Evolutionary conservation across 805 yeast species (phyloP), one percentile per base, ranked within the genome.

Genomic region (Starmerella lactis-condensi): DNA sequence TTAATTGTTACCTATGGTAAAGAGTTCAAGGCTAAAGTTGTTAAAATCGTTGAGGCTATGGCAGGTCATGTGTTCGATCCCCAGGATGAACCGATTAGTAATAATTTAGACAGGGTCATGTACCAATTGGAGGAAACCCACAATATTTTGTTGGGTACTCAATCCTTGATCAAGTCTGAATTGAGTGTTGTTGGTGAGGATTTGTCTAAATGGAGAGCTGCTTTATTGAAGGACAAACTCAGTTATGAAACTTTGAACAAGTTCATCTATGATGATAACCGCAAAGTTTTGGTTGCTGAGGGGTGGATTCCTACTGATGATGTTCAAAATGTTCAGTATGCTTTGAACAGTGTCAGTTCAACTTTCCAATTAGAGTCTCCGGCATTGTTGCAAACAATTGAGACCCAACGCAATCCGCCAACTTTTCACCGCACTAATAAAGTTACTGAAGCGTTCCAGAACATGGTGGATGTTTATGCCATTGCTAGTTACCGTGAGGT

Each of bases 221-320:
- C 64, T 15, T 57, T 73, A 19, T 70, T 69, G 35, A 69, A 81
- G 51, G 99, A 89, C 53, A 78, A 78, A 50, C 74, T 81, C 10
- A 72, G 83, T 11, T 82, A 75, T 53, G 63, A 73, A 21, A 66
- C 81, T 1, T 61, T 89, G 60, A 81, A 81, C 54, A 61, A 67
- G 46, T 71, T 81, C 52, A 79, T 77, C 48, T 75, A 73, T 52
- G 91, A 77, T 48, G 78, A 69, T 41, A 60, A 74, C n/a, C 71
- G 93, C 56, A 70, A 76, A 52, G 77, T 93, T 22, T 61, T 89
- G 38, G 68, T 85, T 29, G 93, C 91, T 14, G 96, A 91, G 60
- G 98, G 96, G 20, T 89, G 99, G 99, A 61, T 79, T 14, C 96
- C 99, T 24, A 64, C 72, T 14, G 70, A 68, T 39, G 93, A 82